Base-by-base conservation (phyloP, 306 rosid species). In the Pterocarpus santalinus region DNA sequence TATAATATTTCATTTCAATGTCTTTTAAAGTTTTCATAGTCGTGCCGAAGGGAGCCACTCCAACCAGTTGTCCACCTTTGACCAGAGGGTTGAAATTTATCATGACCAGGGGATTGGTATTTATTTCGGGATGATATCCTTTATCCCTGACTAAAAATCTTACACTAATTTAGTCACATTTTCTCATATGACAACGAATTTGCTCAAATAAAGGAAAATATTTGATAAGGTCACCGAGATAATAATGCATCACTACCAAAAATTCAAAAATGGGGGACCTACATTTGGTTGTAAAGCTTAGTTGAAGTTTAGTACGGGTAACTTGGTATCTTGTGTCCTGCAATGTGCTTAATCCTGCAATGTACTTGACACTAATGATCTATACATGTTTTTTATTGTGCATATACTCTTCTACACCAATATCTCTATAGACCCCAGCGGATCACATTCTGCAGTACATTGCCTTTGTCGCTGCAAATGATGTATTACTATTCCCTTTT, bases 401-500 rank as follows among this genome's bases (percentile, higher is more conserved):
- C 28, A 22, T 22, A 1, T 22, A 22, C 28, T 22, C 28, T 22
- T 22, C 28, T 22, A 22, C 28, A 22, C 12, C 52, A 10, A 47
- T 47, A 47, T 47, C 15, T 47, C 15, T 47, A 9, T 7, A 47
- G 53, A 2, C 53, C 13, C 53, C 13, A 9, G 53, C 11, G 4
- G 14, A 11, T 47, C 1, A 0, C n/a, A 47, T 11, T 22, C 28
- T 47, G 53, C 53, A 47, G 53, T 47, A 13, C 53, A 47, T 58
- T 69, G 62, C 74, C 80, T 68, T 60, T 69, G 39, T 61, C 35
- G 12, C 70, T 65, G 66, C 61, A 76, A 52, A 65, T 58, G 69
- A 68, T 60, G 52, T 17, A 38, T 35, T 49, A 63, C 33, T 64
- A 14, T 47, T 64, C 72, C 22, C 3, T 43, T 28, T 52, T 28